phyloP scores from a whole-genome alignment of 108 stramenopile species.

The Schizochytrium sp. region DNA sequence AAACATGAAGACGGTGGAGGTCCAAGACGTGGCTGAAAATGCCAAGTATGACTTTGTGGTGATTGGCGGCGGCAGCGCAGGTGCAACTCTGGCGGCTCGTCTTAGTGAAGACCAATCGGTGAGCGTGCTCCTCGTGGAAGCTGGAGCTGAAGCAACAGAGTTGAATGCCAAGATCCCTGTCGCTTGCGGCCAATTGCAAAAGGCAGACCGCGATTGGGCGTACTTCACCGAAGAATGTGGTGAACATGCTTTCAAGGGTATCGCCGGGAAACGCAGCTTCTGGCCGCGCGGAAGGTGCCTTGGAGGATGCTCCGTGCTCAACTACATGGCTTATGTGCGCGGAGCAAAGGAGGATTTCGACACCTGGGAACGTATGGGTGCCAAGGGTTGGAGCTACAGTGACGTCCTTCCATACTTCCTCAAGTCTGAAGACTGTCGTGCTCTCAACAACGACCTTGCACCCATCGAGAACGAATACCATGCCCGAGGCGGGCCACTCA shows the following conservation, averaged over 20 bases:
- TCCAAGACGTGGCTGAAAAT: neutral
- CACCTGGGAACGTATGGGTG: slow-evolving; percentile 56
- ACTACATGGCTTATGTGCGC: slow-evolving; percentile 61
- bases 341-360: slow-evolving; percentile 40
- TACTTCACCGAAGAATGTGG: slow-evolving; percentile 33
- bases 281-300: slow-evolving; percentile 30
- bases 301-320: slow-evolving; percentile 53
- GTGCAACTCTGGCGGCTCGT: slow-evolving; percentile 43
- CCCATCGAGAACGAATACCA: slow-evolving; percentile 37
- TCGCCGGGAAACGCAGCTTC: neutral
- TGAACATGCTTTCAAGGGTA: slow-evolving; percentile 28
- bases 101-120: neutral
- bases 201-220: neutral
- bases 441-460: neutral
- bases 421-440: slow-evolving; percentile 44
- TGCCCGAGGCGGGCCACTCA: slow-evolving; percentile 19
- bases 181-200: slow-evolving; percentile 13
- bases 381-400: slow-evolving; percentile 54
- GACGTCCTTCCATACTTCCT: slow-evolving; percentile 51
- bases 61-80: slow-evolving; percentile 53
- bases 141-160: slow-evolving; percentile 52
- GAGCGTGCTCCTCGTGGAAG: slow-evolving; percentile 40
- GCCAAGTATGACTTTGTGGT: slow-evolving; percentile 56
- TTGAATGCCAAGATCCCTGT: slow-evolving; percentile 41
- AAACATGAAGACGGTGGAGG: slow-evolving; percentile 19